Evolutionary conservation across 2,329 filamentous ascomycete species (phyloP), one percentile per base, ranked within the genome.

Genomic region (Rugonectria rugulosa): DNA sequence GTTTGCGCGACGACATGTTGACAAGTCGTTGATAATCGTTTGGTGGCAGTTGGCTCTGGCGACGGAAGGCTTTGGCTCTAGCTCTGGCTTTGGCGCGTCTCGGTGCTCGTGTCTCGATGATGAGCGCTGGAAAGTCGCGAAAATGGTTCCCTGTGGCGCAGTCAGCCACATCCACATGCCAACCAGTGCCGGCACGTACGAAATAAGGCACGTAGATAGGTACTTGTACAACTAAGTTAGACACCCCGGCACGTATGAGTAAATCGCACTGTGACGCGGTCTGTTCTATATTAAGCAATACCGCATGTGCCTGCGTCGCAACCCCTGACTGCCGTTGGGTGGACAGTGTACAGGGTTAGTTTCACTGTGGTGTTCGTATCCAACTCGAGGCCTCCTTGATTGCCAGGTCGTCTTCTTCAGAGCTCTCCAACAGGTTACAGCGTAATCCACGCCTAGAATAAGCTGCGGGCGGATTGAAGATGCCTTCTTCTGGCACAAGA

Each of bases 1-100:
- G 65, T 56, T 69, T 69, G 46, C 65, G 65, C 54, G 65, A 64
- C 49, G 65, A 56, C 67, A 69, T 69, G n/a, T 60, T 69, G 38
- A 24, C 29, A 47, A 41, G 20, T 52, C 57, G 36, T 32, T 57
- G 56, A 45, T 68, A n/a, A n/a, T n/a, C n/a, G n/a, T n/a, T n/a
- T n/a, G n/a, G n/a, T n/a, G n/a, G n/a, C n/a, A n/a, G n/a, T n/a
- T n/a, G n/a, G n/a, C n/a, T n/a, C n/a, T n/a, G 58, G 59, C 47
- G 56, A 54, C 48, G 61, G 42, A 21, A 56, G 48, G 43, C 26
- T 34, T 17, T 36, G 27, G 27, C 38, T 29, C 10, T 43, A 38
- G 20, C 37, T 46, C 38, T 55, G 48, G 43, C 38, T 46, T 32
- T 56, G 65, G 65, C 66, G 66, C 66, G 66, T 68, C 62, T 67